Evolutionary conservation across 106 monocot genomes (phyloP), one percentile per base, ranked within the genome.

Genomic region (Posidonia australis): DNA sequence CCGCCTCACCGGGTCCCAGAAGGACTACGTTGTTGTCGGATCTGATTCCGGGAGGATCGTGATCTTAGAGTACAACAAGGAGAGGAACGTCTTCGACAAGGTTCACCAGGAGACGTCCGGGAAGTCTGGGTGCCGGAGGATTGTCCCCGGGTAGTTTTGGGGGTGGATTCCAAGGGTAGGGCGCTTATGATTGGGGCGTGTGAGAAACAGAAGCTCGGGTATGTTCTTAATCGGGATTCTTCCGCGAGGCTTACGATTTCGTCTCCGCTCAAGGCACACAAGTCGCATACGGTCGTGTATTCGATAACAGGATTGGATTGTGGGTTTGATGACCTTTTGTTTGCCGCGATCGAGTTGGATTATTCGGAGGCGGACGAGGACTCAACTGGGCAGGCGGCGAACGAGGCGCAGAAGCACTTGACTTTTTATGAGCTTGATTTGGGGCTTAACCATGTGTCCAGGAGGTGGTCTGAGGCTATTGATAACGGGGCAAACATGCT

Each of bases 191-290:
- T 90, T 22, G 96, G 80, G 4, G 96, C 96, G 45, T 78, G 82
- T 68, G 96, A 98, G 79, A 98, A 98, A 78, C 96, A 98, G 77
- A 98, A 98, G 75, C 83, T 98, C 20, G 96, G 90, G 25, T 98
- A 98, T 58, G 96, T 98, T 32, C 84, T 98, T 65, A 98, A 98
- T 54, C 75, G 96, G 7, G 96, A 98, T 54, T 71, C 96, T 0
- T 80, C 80, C 6, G 96, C 96, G 18, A 70, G 90, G 28, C 77
- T 98, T 49, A 98, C 96, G 29, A 98, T 98, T 46, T 98, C 96
- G 23, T 90, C 90, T 12, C 96, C 96, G 9, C 79, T 98, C 0
- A 90, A 98, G 67, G 96, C 96, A 0, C 96, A 98, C 67, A 98
- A 96, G 72, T 87, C 87, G 2, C 86, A 98, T 69, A 91, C 84